Evolutionary conservation across 257 asterid species (phyloP).

Genomic region (Handroanthus guayacan): DNA sequence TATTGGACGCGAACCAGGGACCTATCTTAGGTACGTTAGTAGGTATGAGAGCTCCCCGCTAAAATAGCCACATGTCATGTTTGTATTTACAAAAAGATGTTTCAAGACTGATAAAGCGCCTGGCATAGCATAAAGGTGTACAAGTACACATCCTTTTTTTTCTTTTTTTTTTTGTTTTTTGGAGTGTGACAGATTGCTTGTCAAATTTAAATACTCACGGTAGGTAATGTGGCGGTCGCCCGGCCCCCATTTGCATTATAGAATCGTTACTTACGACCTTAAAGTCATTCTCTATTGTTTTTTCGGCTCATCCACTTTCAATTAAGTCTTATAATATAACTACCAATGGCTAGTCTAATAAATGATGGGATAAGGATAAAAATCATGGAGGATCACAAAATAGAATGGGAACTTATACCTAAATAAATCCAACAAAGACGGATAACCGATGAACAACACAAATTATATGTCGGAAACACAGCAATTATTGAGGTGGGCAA

Average conservation of each 20-base stretch:
- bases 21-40: no score
- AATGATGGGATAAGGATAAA: background rate
- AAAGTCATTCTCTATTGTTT: constrained; percentile 20
- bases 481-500: background rate
- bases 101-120: background rate
- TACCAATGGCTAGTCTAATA: background rate
- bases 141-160: constrained; percentile 23
- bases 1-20: no score
- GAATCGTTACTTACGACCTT: background rate
- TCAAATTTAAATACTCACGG: constrained; percentile 27
- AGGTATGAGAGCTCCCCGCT: no score
- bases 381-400: background rate
- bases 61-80: no score
- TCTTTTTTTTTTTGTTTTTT: background rate
- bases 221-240: constrained; percentile 41
- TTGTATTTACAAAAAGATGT: constrained; percentile 1
- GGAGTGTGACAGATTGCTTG: constrained; percentile 34
- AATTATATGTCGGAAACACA: background rate
- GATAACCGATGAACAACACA: background rate
- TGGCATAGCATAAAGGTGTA: background rate
- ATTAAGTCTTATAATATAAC: background rate
- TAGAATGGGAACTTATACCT: background rate
- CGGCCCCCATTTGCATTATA: constrained; percentile 41
- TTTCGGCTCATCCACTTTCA: constrained; percentile 27
- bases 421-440: background rate